A percentile compares a stretch with the other conserved stretches of the same genome.
Evolutionary conservation across 441 rosid species (phyloP).

Genomic region (Jatropha podagrica): DNA sequence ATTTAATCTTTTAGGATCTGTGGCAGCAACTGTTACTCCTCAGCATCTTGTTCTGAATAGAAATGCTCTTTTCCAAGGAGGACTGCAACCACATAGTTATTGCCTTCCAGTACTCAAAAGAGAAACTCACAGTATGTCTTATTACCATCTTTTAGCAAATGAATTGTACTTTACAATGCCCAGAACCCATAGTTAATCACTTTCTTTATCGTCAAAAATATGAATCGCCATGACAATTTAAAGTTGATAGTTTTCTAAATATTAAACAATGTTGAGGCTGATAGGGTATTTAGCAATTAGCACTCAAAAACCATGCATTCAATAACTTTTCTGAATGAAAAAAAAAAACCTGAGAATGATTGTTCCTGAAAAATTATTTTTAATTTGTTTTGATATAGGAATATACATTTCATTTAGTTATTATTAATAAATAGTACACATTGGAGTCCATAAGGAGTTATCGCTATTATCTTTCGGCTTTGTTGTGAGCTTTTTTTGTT

Average conservation of each 20-base stretch:
- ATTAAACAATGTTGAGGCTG: neutral
- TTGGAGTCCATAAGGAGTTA: neutral
- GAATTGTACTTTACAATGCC: neutral
- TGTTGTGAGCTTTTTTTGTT: neutral
- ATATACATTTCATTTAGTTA: neutral
- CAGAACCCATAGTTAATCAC: neutral
- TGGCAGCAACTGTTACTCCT: constrained; percentile 94
- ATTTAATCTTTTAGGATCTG: constrained; percentile 42
- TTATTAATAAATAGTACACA: neutral
- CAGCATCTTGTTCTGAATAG: constrained; percentile 92
- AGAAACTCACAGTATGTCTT: constrained; percentile 70
- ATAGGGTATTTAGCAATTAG: neutral
- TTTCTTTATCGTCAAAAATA: neutral
- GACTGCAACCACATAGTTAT: constrained; percentile 84
- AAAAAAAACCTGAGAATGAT: neutral
- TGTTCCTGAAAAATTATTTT: neutral
- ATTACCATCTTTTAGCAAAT: constrained; percentile 2
- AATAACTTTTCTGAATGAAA: neutral
- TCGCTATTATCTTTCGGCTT: neutral
- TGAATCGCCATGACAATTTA: neutral
- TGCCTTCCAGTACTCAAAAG: constrained; percentile 96
- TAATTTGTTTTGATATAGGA: neutral
- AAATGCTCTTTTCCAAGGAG: constrained; percentile 84
- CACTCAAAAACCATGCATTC: neutral
- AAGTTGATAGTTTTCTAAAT: neutral